phyloP scores from a whole-genome alignment of 257 asterid genomes.

The Nicotiana tomentosiformis region DNA sequence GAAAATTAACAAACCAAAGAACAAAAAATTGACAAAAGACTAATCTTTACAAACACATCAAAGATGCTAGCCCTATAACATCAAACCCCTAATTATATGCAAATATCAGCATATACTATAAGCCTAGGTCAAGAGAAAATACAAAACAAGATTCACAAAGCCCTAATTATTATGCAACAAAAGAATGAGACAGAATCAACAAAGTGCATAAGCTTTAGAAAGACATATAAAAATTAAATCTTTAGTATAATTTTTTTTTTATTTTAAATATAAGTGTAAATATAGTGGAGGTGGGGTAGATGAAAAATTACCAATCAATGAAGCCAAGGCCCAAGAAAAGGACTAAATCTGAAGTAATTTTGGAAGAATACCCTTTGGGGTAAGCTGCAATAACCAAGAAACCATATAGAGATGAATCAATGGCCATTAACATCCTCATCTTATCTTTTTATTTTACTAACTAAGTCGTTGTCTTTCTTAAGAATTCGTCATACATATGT shows the following conservation, averaged over 20 bases:
- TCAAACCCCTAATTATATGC: constrained; percentile 3
- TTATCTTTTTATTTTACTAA: constrained; percentile 7
- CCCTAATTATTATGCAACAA: constrained; percentile 14
- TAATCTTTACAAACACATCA: constrained; percentile 17
- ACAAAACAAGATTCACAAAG: not conserved
- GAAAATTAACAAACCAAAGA: constrained; percentile 25
- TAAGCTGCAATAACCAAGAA: constrained; percentile 32
- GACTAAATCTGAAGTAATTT: constrained; percentile 93
- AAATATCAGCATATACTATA: constrained; percentile 3
- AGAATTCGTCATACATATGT: not conserved
- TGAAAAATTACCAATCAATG: constrained; percentile 80
- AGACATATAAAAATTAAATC: constrained; percentile 5
- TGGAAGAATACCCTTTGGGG: constrained; percentile 66
- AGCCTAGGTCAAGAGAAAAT: not conserved
- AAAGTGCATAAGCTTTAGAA: constrained; percentile 24
- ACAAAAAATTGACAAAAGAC: constrained; percentile 21
- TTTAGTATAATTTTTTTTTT: not conserved
- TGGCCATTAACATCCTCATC: constrained; percentile 52
- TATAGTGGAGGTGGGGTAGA: not conserved
- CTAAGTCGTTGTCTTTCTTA: constrained; percentile 7
- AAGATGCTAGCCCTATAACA: constrained; percentile 26
- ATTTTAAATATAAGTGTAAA: not conserved
- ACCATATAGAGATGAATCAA: constrained; percentile 61
- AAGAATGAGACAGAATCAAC: constrained; percentile 23
- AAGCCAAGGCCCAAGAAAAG: constrained; percentile 96